Base-by-base conservation (phyloP, 345 rosid species). In the sweet orange (Citrus sinensis) region DNA sequence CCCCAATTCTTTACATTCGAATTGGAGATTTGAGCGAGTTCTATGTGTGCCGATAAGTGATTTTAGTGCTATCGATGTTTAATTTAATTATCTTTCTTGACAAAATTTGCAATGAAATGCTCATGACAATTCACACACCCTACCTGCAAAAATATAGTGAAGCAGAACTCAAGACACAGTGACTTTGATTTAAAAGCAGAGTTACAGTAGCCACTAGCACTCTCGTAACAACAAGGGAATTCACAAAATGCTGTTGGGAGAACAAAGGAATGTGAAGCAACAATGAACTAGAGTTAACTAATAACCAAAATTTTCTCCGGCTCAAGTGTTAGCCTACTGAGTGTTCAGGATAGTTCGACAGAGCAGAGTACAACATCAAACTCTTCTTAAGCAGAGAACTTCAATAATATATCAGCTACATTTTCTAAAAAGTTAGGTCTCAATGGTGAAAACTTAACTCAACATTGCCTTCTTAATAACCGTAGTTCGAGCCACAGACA, bases 401-500 rank as follows among this genome's bases (percentile, higher is more conserved):
- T 62, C 39, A 11, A 24, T 24, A 22, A 56, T 54, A 20, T 35
- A 76, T 61, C 75, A 79, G 22, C 75, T 25, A 39, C 51, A 40
- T 40, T 73, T 27, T 27, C 67, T 32, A 69, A 46, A 19, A 51
- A 13, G 51, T 79, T 58, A 10, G 5, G 42, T 73, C 79, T 35
- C 61, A 34, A 61, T 35, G 6, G 8, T 27, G 19, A 78, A 19
- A 30, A n/a, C 17, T 54, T n/a, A 55, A 67, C 61, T 56, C 67
- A 37, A 80, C 13, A 68, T 11, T 30, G 8, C 70, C 32, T 7
- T 0, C 77, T 83, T 85, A 94, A 84, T 92, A 94, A 62, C 97
- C 95, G 56, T 88, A 92, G 84, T 86, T 89, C 20, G 94, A 83
- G 76, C 90, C 94, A 70, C 87, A 95, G 46, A 87, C 92, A 0